These are phyloP conservation scores for Trichothecium roseum DNA, from an alignment of 2,329 filamentous ascomycete genomes.

Conservation along the genomic window DNA sequence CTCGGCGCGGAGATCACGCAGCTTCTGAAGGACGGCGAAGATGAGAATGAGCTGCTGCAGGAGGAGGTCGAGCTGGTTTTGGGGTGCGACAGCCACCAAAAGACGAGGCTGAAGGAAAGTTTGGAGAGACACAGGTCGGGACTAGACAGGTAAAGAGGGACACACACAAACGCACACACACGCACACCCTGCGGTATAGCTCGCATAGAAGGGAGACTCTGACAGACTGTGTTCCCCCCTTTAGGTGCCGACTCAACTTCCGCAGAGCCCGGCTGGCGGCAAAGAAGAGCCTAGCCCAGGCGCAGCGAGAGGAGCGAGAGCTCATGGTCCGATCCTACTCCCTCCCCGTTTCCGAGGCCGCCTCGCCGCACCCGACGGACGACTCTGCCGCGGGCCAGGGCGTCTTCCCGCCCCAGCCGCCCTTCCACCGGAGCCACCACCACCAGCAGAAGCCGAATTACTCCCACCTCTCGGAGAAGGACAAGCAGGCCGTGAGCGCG, in stretches of 20 bases:
- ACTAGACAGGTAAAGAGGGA: conserved; percentile 50
- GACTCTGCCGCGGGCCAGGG: conserved; percentile 9
- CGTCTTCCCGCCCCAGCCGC: conserved; percentile 8
- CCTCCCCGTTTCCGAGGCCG: conserved; percentile 25
- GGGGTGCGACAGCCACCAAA: conserved; percentile 43
- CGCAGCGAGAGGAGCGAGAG: conserved; percentile 67
- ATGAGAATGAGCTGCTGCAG: conserved; percentile 69
- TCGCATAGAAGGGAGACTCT: too few species aligned
- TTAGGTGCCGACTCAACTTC: conserved; percentile 57
- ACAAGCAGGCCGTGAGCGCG: conserved; percentile 64
- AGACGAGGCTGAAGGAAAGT: conserved; percentile 54
- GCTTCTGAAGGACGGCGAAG: conserved; percentile 65
- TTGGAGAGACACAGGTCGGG: conserved; percentile 59
- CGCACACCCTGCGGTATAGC: too few species aligned
- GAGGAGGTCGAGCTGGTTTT: conserved; percentile 62
- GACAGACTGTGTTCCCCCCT: too few species aligned
- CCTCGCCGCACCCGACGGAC: conserved; percentile 16
- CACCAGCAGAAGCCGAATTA: conserved; percentile 20
- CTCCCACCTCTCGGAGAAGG: conserved; percentile 45
- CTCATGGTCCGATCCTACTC: conserved; percentile 59
- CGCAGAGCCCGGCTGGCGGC: conserved; percentile 73
- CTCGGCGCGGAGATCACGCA: conserved; percentile 73
- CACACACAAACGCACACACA: neutral
- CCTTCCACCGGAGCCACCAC: conserved; percentile 12
- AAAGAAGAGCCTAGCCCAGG: conserved; percentile 62